Evolutionary conservation across 768 basidiomycete species (phyloP).

Genomic region (Lactarius indigo): DNA sequence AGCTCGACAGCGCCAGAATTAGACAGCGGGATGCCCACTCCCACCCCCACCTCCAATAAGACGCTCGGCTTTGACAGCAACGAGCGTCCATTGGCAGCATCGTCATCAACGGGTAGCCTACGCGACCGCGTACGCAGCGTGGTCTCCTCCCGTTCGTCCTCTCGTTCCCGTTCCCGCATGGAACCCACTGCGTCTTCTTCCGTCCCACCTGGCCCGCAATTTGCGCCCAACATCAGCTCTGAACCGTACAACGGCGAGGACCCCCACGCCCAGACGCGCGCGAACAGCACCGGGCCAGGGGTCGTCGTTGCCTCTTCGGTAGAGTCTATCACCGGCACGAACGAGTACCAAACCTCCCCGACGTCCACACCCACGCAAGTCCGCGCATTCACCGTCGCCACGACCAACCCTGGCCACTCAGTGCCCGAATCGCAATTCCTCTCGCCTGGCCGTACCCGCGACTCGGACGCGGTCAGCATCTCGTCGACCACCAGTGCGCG

Average conservation of each 20-base stretch:
- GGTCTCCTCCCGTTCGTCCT: conserved; percentile 21
- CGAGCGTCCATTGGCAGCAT: conserved; percentile 15
- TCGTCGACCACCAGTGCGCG: conserved; percentile 25
- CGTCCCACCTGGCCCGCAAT: neutral
- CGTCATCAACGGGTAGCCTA: conserved; percentile 23
- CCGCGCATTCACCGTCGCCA: conserved; percentile 12
- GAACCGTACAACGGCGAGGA: conserved; percentile 11
- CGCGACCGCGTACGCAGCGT: conserved; percentile 21
- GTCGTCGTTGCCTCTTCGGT: conserved; percentile 35
- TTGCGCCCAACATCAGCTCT: neutral
- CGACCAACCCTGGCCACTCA: neutral
- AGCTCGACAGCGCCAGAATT: conserved; percentile 1
- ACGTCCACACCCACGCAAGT: conserved; percentile 2
- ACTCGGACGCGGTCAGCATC: conserved; percentile 25
- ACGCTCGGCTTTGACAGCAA: neutral
- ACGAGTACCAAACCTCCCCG: conserved; percentile 8
- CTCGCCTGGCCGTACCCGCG: conserved; percentile 19
- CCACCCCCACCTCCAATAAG: conserved; percentile 13
- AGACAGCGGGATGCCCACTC: conserved; percentile 20
- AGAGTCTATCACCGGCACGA: conserved; percentile 41
- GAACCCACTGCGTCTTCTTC: neutral
- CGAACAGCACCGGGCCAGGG: conserved; percentile 13
- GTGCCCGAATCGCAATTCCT: conserved; percentile 10
- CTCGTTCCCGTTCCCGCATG: conserved; percentile 12
- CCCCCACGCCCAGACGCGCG: conserved; percentile 3